phyloP scores from a whole-genome alignment of 2,329 filamentous ascomycete genomes.

The Ceratocystis smalleyi region DNA sequence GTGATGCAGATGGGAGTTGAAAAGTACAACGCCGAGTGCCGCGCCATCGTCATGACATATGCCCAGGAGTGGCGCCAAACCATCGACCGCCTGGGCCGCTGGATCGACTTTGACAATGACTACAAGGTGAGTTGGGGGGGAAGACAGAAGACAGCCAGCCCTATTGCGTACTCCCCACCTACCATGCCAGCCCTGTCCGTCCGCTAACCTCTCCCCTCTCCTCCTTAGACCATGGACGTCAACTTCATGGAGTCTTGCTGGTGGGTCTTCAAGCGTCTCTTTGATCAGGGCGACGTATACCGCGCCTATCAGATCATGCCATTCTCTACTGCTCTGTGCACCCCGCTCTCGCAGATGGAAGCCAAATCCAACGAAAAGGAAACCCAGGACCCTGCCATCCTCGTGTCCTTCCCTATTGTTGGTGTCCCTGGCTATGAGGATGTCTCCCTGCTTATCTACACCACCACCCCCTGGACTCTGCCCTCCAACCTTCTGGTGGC shows the following conservation, averaged over 20 bases:
- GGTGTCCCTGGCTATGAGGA: constrained; percentile 46
- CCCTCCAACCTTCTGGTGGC: constrained; percentile 62
- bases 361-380: constrained; percentile 63
- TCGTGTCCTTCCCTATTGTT: constrained; percentile 54
- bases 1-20: constrained; percentile 67
- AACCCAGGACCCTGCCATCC: constrained; percentile 56
- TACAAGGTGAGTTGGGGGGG: constrained; percentile 44
- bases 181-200: not conserved
- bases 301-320: constrained; percentile 61
- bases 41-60: constrained; percentile 75
- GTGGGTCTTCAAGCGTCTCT: constrained; percentile 66
- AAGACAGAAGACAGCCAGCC: not conserved
- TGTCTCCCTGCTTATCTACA: constrained; percentile 38
- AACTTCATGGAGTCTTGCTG: constrained; percentile 64
- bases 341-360: constrained; percentile 61
- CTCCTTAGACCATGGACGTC: constrained; percentile 49
- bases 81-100: constrained; percentile 54
- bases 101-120: constrained; percentile 68
- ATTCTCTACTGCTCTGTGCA: constrained; percentile 58
- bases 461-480: constrained; percentile 66
- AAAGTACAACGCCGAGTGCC: constrained; percentile 73
- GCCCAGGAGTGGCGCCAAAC: constrained; percentile 66
- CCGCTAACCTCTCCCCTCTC: not conserved
- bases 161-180: not conserved
- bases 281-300: constrained; percentile 56